Conservation (phyloP, 2,329 filamentous ascomycete genomes). For the Phaeosphaeria sp. region DNA sequence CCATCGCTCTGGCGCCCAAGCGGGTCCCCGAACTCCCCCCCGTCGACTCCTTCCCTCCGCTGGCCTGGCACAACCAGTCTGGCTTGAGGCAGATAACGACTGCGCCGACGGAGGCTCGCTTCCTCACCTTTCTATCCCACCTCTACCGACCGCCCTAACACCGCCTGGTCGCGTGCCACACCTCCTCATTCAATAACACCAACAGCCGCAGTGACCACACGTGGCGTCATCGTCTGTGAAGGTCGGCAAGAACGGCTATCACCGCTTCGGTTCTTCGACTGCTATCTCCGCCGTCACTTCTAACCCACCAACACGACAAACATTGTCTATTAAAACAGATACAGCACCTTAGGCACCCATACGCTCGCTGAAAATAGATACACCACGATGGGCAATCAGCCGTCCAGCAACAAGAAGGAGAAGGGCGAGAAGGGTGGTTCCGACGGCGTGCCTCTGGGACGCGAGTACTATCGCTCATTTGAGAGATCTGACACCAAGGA, state of each 20-base stretch:
- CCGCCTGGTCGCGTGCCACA: conserved; percentile 13
- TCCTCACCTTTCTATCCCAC: conserved; percentile 54
- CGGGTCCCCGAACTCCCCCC: conserved; percentile 40
- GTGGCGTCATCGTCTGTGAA: conserved; percentile 20
- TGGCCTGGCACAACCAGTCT: conserved; percentile 34
- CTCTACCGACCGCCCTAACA: conserved; percentile 56
- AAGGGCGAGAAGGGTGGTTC: conserved; percentile 54
- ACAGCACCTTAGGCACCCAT: conserved; percentile 4
- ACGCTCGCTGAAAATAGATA: conserved; percentile 13
- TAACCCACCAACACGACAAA: conserved; percentile 4
- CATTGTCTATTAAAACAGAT: conserved; percentile 6
- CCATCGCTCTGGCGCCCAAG: conserved; percentile 50
- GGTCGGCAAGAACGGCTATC: conserved; percentile 23
- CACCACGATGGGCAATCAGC: conserved; percentile 77
- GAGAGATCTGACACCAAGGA: conserved; percentile 92
- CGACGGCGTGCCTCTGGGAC: conserved; percentile 71
- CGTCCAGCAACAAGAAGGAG: conserved; percentile 65
- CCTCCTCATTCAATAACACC: conserved; percentile 9
- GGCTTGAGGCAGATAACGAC: conserved; percentile 44
- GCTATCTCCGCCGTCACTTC: conserved; percentile 25
- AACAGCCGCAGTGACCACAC: conserved; percentile 17
- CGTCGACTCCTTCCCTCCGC: conserved; percentile 41
- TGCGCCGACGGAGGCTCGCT: conserved; percentile 52
- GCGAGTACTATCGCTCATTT: conserved; percentile 80
- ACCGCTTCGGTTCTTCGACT: conserved; percentile 21